phyloP scores from a whole-genome alignment of 371 early-diverging fungal genomes.

The Mucor saturninus region DNA sequence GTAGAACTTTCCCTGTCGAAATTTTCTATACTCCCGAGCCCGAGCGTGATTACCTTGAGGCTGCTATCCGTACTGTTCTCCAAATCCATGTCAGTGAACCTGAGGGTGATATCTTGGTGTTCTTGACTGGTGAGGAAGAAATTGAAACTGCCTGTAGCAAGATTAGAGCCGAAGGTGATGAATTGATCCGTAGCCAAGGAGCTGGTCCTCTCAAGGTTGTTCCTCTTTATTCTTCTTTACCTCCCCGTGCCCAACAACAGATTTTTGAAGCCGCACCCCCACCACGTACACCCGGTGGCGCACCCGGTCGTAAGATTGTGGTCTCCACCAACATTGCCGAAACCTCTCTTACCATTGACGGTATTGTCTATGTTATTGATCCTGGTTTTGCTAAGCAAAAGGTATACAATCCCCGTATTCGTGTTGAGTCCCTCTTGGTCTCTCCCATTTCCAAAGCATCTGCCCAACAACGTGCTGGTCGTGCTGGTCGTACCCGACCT shows the following conservation, averaged over 20 bases:
- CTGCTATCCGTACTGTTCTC: conserved; percentile 82
- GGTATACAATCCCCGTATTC: conserved; percentile 94
- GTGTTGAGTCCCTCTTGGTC: conserved; percentile 79
- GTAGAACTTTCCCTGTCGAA: conserved; percentile 91
- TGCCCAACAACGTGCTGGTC: conserved; percentile 88
- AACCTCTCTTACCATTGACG: conserved; percentile 98
- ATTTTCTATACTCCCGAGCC: conserved; percentile 90
- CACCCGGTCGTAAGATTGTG: conserved; percentile 93
- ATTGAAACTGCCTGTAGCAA: conserved; percentile 87
- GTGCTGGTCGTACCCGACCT: conserved; percentile 90
- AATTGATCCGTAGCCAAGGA: conserved; percentile 57
- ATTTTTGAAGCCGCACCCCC: conserved; percentile 91
- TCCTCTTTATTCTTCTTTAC: conserved; percentile 92
- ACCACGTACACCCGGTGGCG: conserved; percentile 72
- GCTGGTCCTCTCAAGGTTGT: conserved; percentile 80
- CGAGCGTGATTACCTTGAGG: conserved; percentile 87
- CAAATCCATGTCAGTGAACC: conserved; percentile 86
- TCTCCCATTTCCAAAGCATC: conserved; percentile 79
- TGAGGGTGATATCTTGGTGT: conserved; percentile 88
- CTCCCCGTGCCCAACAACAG: conserved; percentile 89
- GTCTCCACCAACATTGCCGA: conserved; percentile 99
- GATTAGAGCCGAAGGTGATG: conserved; percentile 71
- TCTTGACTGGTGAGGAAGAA: conserved; percentile 95
- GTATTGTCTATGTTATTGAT: conserved; percentile 98
- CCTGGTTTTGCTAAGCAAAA: conserved; percentile 98